Evolutionary conservation across 345 rosid species (phyloP).

Genomic region (Angophora floribunda): DNA sequence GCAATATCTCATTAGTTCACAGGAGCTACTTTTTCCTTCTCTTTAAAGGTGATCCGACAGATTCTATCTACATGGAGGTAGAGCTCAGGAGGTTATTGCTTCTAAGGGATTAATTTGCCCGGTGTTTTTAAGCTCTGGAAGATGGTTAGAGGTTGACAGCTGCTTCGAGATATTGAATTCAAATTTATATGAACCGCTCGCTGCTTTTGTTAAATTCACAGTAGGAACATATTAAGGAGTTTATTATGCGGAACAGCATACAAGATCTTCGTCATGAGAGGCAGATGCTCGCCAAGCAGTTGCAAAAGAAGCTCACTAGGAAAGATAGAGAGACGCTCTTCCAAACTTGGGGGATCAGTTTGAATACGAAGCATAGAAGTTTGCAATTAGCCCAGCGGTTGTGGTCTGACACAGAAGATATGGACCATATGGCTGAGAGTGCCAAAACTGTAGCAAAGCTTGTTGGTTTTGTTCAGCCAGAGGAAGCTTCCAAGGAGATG

Average conservation of each 20-base stretch:
- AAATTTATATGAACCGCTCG: background rate
- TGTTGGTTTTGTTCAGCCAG: too few relatives aligned
- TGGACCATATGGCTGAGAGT: slow-evolving; percentile 62
- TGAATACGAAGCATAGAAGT: slow-evolving; percentile 55
- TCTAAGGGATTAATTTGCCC: slow-evolving; percentile 43
- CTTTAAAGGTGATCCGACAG: slow-evolving; percentile 67
- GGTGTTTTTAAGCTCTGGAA: background rate
- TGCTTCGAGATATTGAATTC: background rate
- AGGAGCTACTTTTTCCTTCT: slow-evolving; percentile 80
- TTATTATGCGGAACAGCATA: slow-evolving; percentile 21
- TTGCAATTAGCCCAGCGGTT: slow-evolving; percentile 47
- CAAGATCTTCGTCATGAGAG: slow-evolving; percentile 59
- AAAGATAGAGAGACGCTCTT: slow-evolving; percentile 61
- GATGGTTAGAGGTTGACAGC: background rate
- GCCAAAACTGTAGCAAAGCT: slow-evolving; percentile 63
- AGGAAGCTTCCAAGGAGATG: too few relatives aligned
- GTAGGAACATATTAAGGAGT: too few relatives aligned
- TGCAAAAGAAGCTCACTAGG: slow-evolving; percentile 48
- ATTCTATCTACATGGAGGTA: slow-evolving; percentile 82
- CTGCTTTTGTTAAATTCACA: too few relatives aligned
- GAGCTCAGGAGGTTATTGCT: slow-evolving; percentile 65
- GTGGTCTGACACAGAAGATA: slow-evolving; percentile 62
- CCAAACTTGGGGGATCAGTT: slow-evolving; percentile 54
- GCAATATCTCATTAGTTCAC: slow-evolving; percentile 76
- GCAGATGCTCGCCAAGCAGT: slow-evolving; percentile 47